Evolutionary conservation across 2,329 filamentous ascomycete genomes (phyloP), one percentile per base, ranked within the genome.

Genomic region (Coniosporium tulheliwenetii): DNA sequence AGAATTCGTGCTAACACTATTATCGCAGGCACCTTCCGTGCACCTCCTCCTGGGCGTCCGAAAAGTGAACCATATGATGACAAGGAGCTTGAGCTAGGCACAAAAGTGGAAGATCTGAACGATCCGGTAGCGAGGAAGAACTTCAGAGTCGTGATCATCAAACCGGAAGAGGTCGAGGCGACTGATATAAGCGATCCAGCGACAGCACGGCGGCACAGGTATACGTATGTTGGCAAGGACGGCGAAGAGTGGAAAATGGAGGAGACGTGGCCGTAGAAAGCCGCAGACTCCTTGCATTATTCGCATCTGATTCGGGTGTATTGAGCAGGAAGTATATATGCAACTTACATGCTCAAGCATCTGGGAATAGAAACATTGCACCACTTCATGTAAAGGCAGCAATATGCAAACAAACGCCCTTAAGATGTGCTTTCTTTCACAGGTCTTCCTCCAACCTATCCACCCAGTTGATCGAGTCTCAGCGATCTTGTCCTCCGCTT

Each of bases 81-180:
- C 37, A 55, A 63, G 50, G 59, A 61, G 36, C 53, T 61, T 33
- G 57, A 62, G 39, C 51, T 75, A 2, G 73, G 72, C 9, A 76
- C 81, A 56, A 77, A 76, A 58, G 77, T 91, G 12, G 69, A 75
- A 13, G 75, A 81, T 50, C 59, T 93, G 5, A 61, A 84, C 36
- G 85, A 96, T 50, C 58, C 64, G 30, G 60, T 80, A 41, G 83
- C 85, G 34, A 69, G 85, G 48, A 64, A 63, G 47, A 83, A 93
- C 57, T 94, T 93, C 55, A 69, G 89, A 40, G 83, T 94, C 0
- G 84, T 94, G 3, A 78, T 91, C 54, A 91, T 98, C 56, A 76
- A 79, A 38, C 79, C 93, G 0, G 73, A 82, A 8, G 76, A 82
- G 56, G 78, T 93, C 14, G 86, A 93, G 56, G 69, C 71, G 51